Evolutionary conservation across 371 early-diverging fungal genomes (phyloP).

Genomic region (Rhizopus delemar): DNA sequence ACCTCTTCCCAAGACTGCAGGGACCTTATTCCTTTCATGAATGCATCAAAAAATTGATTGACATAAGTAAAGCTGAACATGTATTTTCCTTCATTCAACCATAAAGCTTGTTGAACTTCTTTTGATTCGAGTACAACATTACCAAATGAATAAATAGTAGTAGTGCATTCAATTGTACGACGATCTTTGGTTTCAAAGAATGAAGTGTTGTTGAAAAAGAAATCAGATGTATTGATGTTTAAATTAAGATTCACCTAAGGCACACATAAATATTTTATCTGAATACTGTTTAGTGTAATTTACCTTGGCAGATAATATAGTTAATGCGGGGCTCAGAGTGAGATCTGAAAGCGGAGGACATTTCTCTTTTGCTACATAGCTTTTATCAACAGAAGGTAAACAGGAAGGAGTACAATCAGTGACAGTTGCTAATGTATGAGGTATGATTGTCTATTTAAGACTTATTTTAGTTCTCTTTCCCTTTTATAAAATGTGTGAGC

Average conservation of each 20-base stretch:
- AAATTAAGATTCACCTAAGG: constrained; percentile 37
- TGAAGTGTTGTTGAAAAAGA: constrained; percentile 48
- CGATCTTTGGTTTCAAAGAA: constrained; percentile 57
- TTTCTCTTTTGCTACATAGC: constrained; percentile 31
- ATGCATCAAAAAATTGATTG: constrained; percentile 64
- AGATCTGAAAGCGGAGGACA: constrained; percentile 32
- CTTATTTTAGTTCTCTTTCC: background rate
- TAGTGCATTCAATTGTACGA: constrained; percentile 59
- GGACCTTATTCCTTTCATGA: constrained; percentile 51
- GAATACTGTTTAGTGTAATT: background rate
- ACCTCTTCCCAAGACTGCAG: constrained; percentile 56
- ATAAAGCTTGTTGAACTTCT: constrained; percentile 57
- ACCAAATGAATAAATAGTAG: constrained; percentile 66
- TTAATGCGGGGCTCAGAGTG: constrained; percentile 11
- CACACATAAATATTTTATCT: too few species aligned
- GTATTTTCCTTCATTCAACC: constrained; percentile 45
- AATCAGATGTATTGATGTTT: constrained; percentile 43
- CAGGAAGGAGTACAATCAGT: constrained; percentile 46
- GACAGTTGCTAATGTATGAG: constrained; percentile 44
- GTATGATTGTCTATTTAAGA: constrained; percentile 20
- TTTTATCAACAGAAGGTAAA: constrained; percentile 25
- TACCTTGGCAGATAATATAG: constrained; percentile 34
- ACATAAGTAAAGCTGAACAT: constrained; percentile 59
- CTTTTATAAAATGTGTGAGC: background rate
- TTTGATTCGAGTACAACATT: constrained; percentile 60